Conservation (phyloP, 306 rosid genomes). For the Sechiopsis laciniata region DNA sequence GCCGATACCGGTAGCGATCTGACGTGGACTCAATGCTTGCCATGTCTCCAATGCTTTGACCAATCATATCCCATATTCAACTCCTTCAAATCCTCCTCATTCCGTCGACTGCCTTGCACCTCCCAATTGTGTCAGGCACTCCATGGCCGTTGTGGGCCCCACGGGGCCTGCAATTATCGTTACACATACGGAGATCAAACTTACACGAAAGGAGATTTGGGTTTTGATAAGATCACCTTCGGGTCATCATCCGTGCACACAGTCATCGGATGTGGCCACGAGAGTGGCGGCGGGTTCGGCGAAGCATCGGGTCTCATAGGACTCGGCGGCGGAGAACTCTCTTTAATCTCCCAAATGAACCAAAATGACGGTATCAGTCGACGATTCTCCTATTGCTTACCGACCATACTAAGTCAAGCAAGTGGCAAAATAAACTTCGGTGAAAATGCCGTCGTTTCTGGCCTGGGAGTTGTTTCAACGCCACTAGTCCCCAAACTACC, state of each 20-base stretch:
- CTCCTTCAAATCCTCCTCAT: conserved; percentile 39
- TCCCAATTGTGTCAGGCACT: conserved; percentile 21
- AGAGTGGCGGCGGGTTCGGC: conserved; percentile 37
- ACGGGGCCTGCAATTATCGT: conserved; percentile 24
- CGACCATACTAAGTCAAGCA: background rate
- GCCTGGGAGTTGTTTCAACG: conserved; percentile 28
- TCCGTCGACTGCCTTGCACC: background rate
- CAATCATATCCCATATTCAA: conserved; percentile 40
- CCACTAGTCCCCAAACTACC: conserved; percentile 22
- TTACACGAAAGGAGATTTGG: conserved; percentile 35
- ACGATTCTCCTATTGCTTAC: conserved; percentile 53
- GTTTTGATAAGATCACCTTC: conserved; percentile 32
- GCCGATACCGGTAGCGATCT: conserved; percentile 62
- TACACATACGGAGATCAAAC: conserved; percentile 39
- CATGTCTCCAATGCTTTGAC: conserved; percentile 41
- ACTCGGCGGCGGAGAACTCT: conserved; percentile 42
- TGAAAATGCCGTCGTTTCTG: conserved; percentile 20
- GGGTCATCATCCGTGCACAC: conserved; percentile 28
- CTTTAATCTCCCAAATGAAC: conserved; percentile 48
- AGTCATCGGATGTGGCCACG: conserved; percentile 43
- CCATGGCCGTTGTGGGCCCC: conserved; percentile 3
- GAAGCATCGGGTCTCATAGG: conserved; percentile 45
- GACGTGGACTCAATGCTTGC: conserved; percentile 55
- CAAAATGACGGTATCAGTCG: background rate
- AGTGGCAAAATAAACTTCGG: conserved; percentile 48